Conservation (phyloP, 495 filamentous ascomycete species). For the Aspergillus cavernicola region DNA sequence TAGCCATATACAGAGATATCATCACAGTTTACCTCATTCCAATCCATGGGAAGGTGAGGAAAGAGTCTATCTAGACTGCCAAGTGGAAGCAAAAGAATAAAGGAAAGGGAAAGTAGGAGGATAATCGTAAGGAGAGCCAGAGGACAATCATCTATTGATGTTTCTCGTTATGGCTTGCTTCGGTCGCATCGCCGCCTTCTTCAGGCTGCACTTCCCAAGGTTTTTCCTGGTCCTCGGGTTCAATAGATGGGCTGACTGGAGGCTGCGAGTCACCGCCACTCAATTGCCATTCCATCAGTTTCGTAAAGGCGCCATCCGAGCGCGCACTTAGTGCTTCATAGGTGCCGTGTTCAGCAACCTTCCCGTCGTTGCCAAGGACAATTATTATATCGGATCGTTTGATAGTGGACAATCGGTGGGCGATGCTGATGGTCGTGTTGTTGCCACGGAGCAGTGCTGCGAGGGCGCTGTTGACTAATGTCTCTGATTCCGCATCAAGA, state of each 20-base stretch:
- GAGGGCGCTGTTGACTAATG: conserved; percentile 87
- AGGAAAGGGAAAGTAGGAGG: background rate
- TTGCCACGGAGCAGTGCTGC: conserved; percentile 73
- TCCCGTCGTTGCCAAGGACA: conserved; percentile 77
- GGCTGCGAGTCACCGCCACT: conserved; percentile 64
- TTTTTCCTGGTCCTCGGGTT: conserved; percentile 27
- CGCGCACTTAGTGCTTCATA: conserved; percentile 72
- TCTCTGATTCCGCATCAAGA: conserved; percentile 96
- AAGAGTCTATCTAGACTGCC: conserved; percentile 4
- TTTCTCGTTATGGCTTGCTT: conserved; percentile 7
- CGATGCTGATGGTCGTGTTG: conserved; percentile 95
- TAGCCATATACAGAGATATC: conserved; percentile 14
- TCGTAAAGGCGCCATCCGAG: conserved; percentile 77
- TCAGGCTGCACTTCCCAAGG: conserved; percentile 31
- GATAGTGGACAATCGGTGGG: conserved; percentile 92
- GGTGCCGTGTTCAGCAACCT: conserved; percentile 83
- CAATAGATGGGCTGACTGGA: conserved; percentile 18
- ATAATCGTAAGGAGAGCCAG: background rate
- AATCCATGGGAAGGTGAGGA: background rate
- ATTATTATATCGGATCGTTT: conserved; percentile 92
- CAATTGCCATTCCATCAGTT: conserved; percentile 99
- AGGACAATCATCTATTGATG: conserved; percentile 8
- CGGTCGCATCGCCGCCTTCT: conserved; percentile 18
- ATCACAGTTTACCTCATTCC: background rate
- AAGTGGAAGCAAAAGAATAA: conserved; percentile 5